A percentile compares a stretch with the other conserved stretches of the same genome.
Evolutionary conservation across 192 early-diverging fungal species (phyloP).

Genomic region (Linderina pennispora): DNA sequence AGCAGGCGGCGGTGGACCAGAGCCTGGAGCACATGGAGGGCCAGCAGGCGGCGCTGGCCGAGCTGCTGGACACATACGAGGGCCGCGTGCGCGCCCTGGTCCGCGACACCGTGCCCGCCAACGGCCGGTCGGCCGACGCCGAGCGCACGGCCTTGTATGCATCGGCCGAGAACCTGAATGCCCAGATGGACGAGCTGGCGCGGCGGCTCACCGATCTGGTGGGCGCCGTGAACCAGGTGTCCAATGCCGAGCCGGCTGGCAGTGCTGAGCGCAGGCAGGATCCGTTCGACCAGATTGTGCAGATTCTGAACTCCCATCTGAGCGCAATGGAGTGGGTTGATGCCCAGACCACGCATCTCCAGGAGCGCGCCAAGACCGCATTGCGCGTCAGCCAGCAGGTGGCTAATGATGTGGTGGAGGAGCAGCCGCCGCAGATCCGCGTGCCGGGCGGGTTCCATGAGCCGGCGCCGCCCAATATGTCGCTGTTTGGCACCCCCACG

Average conservation of each 20-base stretch:
- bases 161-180: conserved; percentile 80
- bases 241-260: conserved; percentile 3
- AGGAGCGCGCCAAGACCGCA: conserved; percentile 34
- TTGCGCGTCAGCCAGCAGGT: conserved; percentile 34
- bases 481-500: conserved; percentile 38
- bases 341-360: conserved; percentile 35
- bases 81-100: conserved; percentile 40
- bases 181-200: conserved; percentile 82
- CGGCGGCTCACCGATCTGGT: conserved; percentile 73
- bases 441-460: conserved; percentile 33
- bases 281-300: conserved; percentile 70
- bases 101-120: conserved; percentile 51
- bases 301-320: conserved; percentile 89
- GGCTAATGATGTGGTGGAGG: neutral
- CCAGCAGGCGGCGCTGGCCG: conserved; percentile 77
- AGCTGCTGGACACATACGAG: conserved; percentile 79
- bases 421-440: too few relatives aligned
- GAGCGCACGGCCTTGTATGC: conserved; percentile 82
- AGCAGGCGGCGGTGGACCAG: conserved; percentile 77
- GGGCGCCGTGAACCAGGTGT: conserved; percentile 74
- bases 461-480: conserved; percentile 20
- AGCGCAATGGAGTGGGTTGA: conserved; percentile 94
- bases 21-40: conserved; percentile 81
- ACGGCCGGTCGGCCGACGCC: conserved; percentile 60
- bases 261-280: conserved; percentile 23